Evolutionary conservation across 345 rosid species (phyloP), one percentile per base, ranked within the genome.

Genomic region (Melaleuca quinquenervia): DNA sequence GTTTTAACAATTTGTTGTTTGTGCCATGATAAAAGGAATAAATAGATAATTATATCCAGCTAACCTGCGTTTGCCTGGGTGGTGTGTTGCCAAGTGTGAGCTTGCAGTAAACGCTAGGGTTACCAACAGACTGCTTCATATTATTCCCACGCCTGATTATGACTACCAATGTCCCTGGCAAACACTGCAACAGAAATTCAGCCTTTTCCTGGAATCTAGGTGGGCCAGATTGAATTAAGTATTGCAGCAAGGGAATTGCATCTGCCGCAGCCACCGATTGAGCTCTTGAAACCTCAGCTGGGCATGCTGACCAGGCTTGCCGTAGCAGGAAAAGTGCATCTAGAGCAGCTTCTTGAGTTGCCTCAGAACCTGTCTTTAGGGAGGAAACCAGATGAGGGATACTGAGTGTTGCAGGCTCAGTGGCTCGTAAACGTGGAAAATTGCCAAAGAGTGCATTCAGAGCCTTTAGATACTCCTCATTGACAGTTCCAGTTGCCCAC

Each of bases 251-350:
- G 20, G 99, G 98, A 87, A 98, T 98, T 32, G 99, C 99, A 86
- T 96, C 99, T 52, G 99, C 99, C 58, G 99, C 98, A 20, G 99
- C 98, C 89, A 96, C 95, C 22, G 99, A 96, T 53, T 98, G 99
- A 82, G 99, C 96, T 88, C 92, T 94, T 8, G 99, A 98, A 85
- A 98, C 96, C 89, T 98, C 99, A 36, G 99, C 98, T 15, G 99
- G 95, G 90, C 99, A 98, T 1, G 99, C 99, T 83, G 99, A 93
- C 99, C 99, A 98, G 88, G 99, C 99, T 93, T 98, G 99, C 92
- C 99, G 90, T 51, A 98, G 96, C 90, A 98, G 98, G 87, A 95
- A 93, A 85, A 98, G 96, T 7, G 98, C 92, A 88, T 98, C 99
- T 91, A 98, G 89, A 50, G 99, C 98, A 91, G 99, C 99, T 91